Percentiles rank a stretch among this genome's conserved stretches.
phyloP scores from a whole-genome alignment of 257 asterid species.

The Solanum ossicruentum region DNA sequence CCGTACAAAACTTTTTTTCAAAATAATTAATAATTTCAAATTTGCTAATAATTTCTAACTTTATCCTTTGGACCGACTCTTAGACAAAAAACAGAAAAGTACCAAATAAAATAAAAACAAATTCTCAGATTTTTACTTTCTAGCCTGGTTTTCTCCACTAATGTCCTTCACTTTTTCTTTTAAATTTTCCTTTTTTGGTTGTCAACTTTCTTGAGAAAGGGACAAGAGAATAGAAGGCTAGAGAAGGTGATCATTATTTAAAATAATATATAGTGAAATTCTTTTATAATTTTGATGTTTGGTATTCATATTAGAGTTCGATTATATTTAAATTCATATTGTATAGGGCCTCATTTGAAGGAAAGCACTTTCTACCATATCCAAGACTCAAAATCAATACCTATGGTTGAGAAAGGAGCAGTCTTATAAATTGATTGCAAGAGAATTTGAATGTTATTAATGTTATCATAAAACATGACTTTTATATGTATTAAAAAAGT shows the following conservation, averaged over 20 bases:
- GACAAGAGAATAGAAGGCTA: neutral
- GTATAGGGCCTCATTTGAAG: no score
- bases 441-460: no score
- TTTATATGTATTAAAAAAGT: no score
- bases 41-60: neutral
- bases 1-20: neutral
- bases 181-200: neutral
- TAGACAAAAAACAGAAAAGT: neutral
- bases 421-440: no score
- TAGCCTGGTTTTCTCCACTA: slow-evolving; percentile 10
- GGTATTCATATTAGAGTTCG: no score
- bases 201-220: neutral
- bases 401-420: no score
- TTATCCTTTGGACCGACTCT: neutral
- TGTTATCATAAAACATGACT: no score
- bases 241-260: neutral
- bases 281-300: no score
- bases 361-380: no score
- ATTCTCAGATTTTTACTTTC: neutral
- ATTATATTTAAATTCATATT: no score
- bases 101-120: neutral
- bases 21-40: neutral
- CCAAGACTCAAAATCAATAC: accelerated
- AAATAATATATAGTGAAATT: neutral
- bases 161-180: neutral